Percentiles rank a stretch among this genome's conserved stretches.
phyloP scores from a whole-genome alignment of 768 basidiomycete species.

The Suillus clintonianus region DNA sequence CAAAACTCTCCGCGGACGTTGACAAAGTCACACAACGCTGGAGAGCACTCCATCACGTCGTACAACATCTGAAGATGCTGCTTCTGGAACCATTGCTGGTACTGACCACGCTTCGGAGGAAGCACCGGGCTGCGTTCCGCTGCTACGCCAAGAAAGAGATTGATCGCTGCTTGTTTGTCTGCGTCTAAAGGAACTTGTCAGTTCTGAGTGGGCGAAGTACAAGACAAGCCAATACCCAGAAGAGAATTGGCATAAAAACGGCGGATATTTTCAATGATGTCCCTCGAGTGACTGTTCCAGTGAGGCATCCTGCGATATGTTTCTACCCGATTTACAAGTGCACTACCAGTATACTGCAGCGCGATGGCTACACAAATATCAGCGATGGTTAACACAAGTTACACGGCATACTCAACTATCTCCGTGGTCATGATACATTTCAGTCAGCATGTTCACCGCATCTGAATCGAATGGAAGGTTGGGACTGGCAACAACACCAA shows the following conservation, averaged over 20 bases:
- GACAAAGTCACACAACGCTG: constrained; percentile 61
- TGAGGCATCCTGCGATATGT: constrained; percentile 94
- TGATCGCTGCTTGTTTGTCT: constrained; percentile 96
- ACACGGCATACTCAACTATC: constrained; percentile 63
- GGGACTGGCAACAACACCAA: constrained; percentile 85
- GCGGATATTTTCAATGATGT: constrained; percentile 93
- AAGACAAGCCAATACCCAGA: constrained; percentile 52
- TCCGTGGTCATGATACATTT: constrained; percentile 98
- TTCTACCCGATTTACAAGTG: constrained; percentile 93
- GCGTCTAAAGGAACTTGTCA: constrained; percentile 58
- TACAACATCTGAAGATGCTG: constrained; percentile 71
- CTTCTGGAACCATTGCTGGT: constrained; percentile 85
- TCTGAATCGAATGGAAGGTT: constrained; percentile 91
- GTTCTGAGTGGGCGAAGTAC: neutral
- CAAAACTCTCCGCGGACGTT: constrained; percentile 72
- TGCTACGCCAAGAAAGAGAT: constrained; percentile 89
- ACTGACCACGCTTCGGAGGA: constrained; percentile 63
- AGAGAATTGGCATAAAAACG: constrained; percentile 95
- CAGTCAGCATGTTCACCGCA: constrained; percentile 94
- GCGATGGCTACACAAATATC: constrained; percentile 67
- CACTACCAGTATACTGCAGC: constrained; percentile 95
- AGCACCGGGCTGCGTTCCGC: constrained; percentile 46
- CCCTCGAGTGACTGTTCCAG: constrained; percentile 96
- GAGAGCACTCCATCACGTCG: constrained; percentile 61
- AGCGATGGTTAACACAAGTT: neutral